Base-by-base conservation (phyloP, 2,329 filamentous ascomycete genomes). In the Orbilia brochopaga region DNA sequence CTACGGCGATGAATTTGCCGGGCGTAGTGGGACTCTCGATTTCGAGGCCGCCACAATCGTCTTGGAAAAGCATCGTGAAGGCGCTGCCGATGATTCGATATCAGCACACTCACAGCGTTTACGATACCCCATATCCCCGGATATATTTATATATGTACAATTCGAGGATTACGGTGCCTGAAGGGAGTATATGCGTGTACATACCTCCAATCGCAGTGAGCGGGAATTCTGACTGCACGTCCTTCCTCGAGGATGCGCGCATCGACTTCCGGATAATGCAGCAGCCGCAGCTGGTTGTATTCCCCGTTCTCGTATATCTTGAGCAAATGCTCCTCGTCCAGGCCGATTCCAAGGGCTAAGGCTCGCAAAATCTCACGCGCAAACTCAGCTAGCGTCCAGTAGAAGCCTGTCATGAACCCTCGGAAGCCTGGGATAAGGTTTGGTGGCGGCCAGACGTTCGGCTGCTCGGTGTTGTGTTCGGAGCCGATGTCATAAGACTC, bases 11-110 rank as follows among this genome's bases (percentile, higher is more conserved):
- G 60, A 81, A 83, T 1, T 70, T 76, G 0, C 80, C 80, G 1
- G 76, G 76, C 10, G 75, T 69, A 13, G 76, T 74, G 2, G 80
- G 77, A 55, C 81, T 79, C 69, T 82, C 80, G 37, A 83, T 80
- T 73, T 83, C 79, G 19, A 83, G 74, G 0, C 82, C 81, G 15
- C 81, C 81, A 65, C 80, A 80, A 32, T 81, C 80, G 74, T 83
- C 82, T 74, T 83, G 82, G 72, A 83, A 83, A 11, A 83, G 77
- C 72, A 83, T 74, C 0, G 82, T 83, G 51, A 83, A 79, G 1
- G 80, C 60, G 40, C 67, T 65, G 32, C n/a, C n/a, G n/a, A n/a
- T 13, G 13, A 79, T 55, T 78, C 13, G n/a, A 2, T 11, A 11
- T 30, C 23, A 42, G 27, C 27, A n/a, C n/a, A n/a, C n/a, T n/a